Percentiles rank a stretch among this genome's conserved stretches.
Evolutionary conservation across 768 basidiomycete genomes (phyloP).

Genomic region (Rhodotorula taiwanensis): DNA sequence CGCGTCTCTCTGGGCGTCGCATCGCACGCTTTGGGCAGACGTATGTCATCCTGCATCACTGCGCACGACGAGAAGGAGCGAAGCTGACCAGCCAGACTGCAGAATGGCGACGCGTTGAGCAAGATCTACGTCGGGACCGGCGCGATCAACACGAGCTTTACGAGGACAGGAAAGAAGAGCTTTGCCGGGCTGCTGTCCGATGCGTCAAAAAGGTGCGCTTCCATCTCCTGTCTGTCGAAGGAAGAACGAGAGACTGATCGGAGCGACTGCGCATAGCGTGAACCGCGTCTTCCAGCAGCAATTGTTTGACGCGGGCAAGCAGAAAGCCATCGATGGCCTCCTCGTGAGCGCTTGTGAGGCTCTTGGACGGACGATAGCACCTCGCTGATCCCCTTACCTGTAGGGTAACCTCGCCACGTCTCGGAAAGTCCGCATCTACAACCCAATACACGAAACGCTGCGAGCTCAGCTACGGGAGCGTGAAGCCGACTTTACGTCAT

Average conservation of each 20-base stretch:
- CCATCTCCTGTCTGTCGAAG: conserved; percentile 49
- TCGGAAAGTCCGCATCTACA: conserved; percentile 78
- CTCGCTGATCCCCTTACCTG: background rate
- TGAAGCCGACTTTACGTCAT: conserved; percentile 73
- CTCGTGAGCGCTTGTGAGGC: conserved; percentile 54
- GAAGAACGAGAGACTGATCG: no score
- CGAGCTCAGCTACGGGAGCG: conserved; percentile 62
- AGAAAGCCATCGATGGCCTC: conserved; percentile 89
- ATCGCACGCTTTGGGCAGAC: conserved; percentile 90
- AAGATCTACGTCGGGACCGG: conserved; percentile 79
- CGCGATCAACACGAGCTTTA: conserved; percentile 89
- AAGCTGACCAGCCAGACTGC: background rate
- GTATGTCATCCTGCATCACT: conserved; percentile 41
- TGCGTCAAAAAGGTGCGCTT: conserved; percentile 66
- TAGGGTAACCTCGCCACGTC: conserved; percentile 91
- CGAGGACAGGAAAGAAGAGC: conserved; percentile 82
- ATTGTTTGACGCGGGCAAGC: conserved; percentile 91
- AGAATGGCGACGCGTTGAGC: conserved; percentile 87
- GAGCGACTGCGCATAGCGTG: conserved; percentile 9
- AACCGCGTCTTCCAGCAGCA: conserved; percentile 93
- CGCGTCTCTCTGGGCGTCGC: conserved; percentile 65
- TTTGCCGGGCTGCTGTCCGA: conserved; percentile 75
- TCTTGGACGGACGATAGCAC: background rate
- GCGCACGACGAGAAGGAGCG: background rate
- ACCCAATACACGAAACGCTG: conserved; percentile 86